Percentiles rank a stretch among this genome's conserved stretches.
Conservation (phyloP, 768 basidiomycete species). For the Termitomyces sp. region DNA sequence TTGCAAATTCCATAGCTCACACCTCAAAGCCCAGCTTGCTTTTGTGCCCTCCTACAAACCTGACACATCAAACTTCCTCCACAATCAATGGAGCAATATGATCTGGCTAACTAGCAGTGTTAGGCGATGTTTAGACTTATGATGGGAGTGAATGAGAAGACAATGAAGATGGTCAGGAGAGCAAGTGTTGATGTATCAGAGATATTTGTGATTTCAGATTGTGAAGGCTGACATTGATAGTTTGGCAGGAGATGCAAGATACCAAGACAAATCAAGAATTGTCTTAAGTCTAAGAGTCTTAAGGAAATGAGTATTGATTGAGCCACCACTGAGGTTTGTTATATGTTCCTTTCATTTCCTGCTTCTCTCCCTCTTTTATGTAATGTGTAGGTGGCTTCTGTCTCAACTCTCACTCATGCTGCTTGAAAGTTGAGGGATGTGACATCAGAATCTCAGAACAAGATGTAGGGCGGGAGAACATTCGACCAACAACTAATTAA, state of each 20-base stretch:
- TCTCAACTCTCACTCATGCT: slow-evolving; percentile 80
- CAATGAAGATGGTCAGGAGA: slow-evolving; percentile 56
- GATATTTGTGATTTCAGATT: slow-evolving; percentile 47
- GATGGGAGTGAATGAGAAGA: slow-evolving; percentile 60
- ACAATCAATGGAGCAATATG: slow-evolving; percentile 65
- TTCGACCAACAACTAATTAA: slow-evolving; percentile 87
- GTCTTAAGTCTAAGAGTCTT: slow-evolving; percentile 67
- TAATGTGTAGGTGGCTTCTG: slow-evolving; percentile 73
- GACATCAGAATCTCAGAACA: slow-evolving; percentile 91
- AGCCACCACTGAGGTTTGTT: slow-evolving; percentile 79
- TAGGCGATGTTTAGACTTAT: slow-evolving; percentile 52
- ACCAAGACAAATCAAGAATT: slow-evolving; percentile 73
- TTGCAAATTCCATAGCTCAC: slow-evolving; percentile 54
- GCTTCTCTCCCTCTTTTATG: background rate
- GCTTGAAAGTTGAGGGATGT: slow-evolving; percentile 72
- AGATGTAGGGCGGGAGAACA: slow-evolving; percentile 87
- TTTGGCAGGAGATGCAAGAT: slow-evolving; percentile 73
- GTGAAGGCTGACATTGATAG: slow-evolving; percentile 31
- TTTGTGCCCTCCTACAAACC: slow-evolving; percentile 46
- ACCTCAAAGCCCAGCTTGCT: slow-evolving; percentile 61
- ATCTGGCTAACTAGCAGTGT: slow-evolving; percentile 59
- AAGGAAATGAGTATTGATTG: slow-evolving; percentile 77
- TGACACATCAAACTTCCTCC: slow-evolving; percentile 49
- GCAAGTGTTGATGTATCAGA: slow-evolving; percentile 62
- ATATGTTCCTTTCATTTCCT: no score